Conservation (phyloP, 2,329 filamentous ascomycete genomes). For the Dothistroma pini region DNA sequence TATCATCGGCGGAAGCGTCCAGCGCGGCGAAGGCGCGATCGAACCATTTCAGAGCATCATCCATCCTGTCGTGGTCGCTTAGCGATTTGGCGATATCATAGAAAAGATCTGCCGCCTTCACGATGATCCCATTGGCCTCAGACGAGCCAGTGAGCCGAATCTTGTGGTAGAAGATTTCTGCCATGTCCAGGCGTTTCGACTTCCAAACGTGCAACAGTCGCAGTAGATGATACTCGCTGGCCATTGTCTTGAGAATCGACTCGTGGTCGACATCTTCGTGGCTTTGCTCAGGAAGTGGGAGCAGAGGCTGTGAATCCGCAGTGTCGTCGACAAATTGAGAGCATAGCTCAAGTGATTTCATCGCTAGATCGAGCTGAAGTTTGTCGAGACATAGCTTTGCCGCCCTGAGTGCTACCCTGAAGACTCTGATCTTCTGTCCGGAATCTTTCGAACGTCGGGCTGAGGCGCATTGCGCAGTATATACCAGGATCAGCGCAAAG, state of each 20-base stretch:
- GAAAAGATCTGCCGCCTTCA: slow-evolving; percentile 63
- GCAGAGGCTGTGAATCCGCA: slow-evolving; percentile 8
- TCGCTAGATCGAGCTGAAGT: slow-evolving; percentile 55
- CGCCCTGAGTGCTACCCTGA: slow-evolving; percentile 66
- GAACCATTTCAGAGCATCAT: slow-evolving; percentile 67
- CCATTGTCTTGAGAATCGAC: slow-evolving; percentile 39
- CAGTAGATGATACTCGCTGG: slow-evolving; percentile 62
- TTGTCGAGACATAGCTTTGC: slow-evolving; percentile 61
- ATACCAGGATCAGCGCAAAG: slow-evolving; percentile 66
- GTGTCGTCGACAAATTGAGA: slow-evolving; percentile 45
- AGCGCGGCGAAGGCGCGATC: slow-evolving; percentile 62
- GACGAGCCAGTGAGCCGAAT: slow-evolving; percentile 41
- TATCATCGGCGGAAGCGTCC: slow-evolving; percentile 52
- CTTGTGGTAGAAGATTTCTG: slow-evolving; percentile 72
- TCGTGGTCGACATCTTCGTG: not conserved
- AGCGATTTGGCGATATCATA: slow-evolving; percentile 68
- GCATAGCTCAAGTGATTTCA: slow-evolving; percentile 61
- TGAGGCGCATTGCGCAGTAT: slow-evolving; percentile 48
- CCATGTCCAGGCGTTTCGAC: slow-evolving; percentile 67
- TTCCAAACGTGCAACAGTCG: slow-evolving; percentile 71
- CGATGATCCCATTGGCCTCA: slow-evolving; percentile 50
- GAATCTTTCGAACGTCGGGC: slow-evolving; percentile 23
- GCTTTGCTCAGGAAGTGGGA: slow-evolving; percentile 14
- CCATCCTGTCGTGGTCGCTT: slow-evolving; percentile 50
- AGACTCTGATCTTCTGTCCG: slow-evolving; percentile 50